Conservation (phyloP, 108 stramenopile species). For the Nitzschia putrida region DNA sequence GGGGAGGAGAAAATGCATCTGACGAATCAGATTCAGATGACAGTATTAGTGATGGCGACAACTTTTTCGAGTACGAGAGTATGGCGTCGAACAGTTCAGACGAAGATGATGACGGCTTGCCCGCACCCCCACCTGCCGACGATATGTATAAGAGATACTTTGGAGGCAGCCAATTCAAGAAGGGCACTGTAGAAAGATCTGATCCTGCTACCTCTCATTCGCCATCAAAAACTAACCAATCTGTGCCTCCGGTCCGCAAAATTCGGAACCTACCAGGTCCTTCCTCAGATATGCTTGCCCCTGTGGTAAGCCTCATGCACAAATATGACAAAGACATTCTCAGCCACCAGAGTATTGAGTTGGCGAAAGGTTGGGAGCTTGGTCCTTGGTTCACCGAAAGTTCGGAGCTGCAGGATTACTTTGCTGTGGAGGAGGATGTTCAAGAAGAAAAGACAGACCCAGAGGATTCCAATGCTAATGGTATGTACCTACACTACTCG, state of each 20-base stretch:
- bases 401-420: background rate
- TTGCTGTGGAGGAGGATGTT: background rate
- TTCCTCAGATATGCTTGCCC: constrained; percentile 64
- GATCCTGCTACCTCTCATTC: background rate
- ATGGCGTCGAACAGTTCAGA: constrained; percentile 40
- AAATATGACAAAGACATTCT: constrained; percentile 43
- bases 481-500: no score
- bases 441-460: background rate
- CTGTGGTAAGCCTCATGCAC: constrained; percentile 54
- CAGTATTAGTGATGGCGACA: constrained; percentile 36
- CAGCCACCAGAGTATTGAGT: constrained; percentile 51
- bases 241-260: background rate
- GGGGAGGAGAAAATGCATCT: constrained; percentile 54
- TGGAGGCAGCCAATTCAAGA: constrained; percentile 25
- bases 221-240: background rate
- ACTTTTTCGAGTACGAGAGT: constrained; percentile 51
- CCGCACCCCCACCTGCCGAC: constrained; percentile 14
- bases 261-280: constrained; percentile 36
- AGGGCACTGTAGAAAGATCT: constrained; percentile 12
- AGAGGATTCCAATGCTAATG: no score
- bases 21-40: constrained; percentile 31
- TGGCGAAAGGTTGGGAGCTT: constrained; percentile 53
- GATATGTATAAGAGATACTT: constrained; percentile 47
- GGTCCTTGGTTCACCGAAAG: constrained; percentile 28
- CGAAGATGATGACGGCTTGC: constrained; percentile 42